These are phyloP conservation scores for Pseudocercospora ulei DNA, from an alignment of 2,329 filamentous ascomycete species.

Conservation along the genomic window DNA sequence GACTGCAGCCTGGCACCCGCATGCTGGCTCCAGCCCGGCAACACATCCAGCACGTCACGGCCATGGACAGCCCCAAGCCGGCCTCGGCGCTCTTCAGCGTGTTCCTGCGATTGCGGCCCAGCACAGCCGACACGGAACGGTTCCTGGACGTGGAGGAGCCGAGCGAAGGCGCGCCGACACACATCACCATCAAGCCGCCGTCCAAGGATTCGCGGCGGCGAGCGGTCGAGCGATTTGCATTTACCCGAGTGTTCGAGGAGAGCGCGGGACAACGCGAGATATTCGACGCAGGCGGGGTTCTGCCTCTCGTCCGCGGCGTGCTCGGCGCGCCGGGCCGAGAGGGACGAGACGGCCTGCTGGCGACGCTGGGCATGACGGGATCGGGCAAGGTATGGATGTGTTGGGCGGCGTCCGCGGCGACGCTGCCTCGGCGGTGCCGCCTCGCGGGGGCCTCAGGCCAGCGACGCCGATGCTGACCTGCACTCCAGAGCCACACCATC, in stretches of 20 bases:
- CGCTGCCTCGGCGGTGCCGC: too few relatives aligned
- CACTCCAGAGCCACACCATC: constrained; percentile 79
- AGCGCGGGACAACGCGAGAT: constrained; percentile 73
- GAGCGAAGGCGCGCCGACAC: constrained; percentile 37
- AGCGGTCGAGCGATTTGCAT: constrained; percentile 85
- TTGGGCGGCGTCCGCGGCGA: too few relatives aligned
- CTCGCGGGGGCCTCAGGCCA: too few relatives aligned
- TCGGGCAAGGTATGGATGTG: constrained; percentile 68
- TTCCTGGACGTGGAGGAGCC: constrained; percentile 66
- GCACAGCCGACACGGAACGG: constrained; percentile 46
- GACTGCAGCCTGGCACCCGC: constrained; percentile 13
- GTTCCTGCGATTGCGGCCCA: constrained; percentile 63
- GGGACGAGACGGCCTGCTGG: constrained; percentile 78
- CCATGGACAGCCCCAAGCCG: constrained; percentile 25
- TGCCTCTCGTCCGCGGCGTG: constrained; percentile 69
- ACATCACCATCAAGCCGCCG: constrained; percentile 51
- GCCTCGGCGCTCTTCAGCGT: constrained; percentile 66
- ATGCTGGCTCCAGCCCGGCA: constrained; percentile 8
- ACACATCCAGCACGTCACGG: constrained; percentile 2
- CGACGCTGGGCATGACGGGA: constrained; percentile 86
- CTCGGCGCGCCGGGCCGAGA: constrained; percentile 62
- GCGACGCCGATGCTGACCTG: constrained; percentile 11
- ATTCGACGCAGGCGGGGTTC: constrained; percentile 68
- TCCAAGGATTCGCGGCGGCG: constrained; percentile 73
- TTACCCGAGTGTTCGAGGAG: constrained; percentile 88